Evolutionary conservation across 2,329 filamentous ascomycete genomes (phyloP).

Genomic region (Neofusicoccum cordaticola): DNA sequence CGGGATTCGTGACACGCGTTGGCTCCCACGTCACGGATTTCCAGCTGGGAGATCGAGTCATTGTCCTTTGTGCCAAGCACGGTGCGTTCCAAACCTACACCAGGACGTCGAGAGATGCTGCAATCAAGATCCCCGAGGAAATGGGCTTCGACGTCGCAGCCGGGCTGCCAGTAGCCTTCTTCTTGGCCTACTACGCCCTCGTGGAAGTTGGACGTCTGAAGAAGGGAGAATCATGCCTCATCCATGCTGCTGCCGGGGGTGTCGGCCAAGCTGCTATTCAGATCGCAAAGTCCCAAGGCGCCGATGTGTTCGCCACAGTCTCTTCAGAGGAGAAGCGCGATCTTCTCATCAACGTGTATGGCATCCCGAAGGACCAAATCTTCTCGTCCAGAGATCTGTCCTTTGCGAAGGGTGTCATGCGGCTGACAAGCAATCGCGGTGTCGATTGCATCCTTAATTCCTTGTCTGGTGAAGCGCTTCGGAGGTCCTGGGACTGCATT

Average conservation of each 20-base stretch:
- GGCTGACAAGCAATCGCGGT: conserved; percentile 21
- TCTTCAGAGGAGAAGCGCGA: conserved; percentile 6
- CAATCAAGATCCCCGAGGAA: not conserved
- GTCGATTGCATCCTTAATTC: conserved; percentile 33
- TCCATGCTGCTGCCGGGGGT: conserved; percentile 1
- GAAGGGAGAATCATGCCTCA: conserved; percentile 1
- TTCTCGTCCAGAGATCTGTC: conserved; percentile 15
- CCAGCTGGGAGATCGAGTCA: conserved; percentile 14
- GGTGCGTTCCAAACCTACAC: conserved; percentile 14
- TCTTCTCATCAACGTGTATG: not conserved
- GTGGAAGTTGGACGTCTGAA: conserved; percentile 1
- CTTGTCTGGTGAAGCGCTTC: conserved; percentile 23
- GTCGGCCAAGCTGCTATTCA: conserved; percentile 12
- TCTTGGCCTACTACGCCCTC: not conserved
- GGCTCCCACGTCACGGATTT: not conserved
- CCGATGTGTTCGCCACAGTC: conserved; percentile 23
- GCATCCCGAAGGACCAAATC: not conserved
- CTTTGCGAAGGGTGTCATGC: conserved; percentile 24
- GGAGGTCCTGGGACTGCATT: conserved; percentile 25
- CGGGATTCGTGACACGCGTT: conserved; percentile 19
- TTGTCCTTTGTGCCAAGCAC: not conserved
- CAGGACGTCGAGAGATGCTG: not conserved
- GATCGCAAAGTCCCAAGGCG: conserved; percentile 24
- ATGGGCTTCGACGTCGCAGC: conserved; percentile 1
- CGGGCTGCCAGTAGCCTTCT: not conserved